Conservation (phyloP, 208 protist genomes). For the Leishmania mexicana region DNA sequence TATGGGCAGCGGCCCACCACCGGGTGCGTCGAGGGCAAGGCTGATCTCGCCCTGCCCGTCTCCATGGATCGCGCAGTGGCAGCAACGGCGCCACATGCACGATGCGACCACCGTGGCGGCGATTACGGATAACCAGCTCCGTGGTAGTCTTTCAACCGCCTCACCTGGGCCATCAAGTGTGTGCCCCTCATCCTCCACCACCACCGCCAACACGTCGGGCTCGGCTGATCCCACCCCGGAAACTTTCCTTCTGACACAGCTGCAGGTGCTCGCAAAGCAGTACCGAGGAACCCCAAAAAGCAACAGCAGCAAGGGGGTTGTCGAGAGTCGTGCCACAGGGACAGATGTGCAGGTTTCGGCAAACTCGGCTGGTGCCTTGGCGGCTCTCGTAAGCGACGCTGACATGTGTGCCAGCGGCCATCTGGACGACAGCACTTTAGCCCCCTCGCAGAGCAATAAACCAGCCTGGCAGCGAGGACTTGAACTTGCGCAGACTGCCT, state of each 20-base stretch:
- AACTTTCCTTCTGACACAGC: conserved; percentile 6
- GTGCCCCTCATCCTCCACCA: background rate
- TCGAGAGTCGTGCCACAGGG: background rate
- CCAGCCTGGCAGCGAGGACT: conserved; percentile 20
- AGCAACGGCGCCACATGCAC: background rate
- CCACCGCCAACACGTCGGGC: background rate
- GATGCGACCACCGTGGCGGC: background rate
- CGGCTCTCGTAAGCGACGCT: background rate
- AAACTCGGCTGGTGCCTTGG: background rate
- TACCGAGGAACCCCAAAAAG: background rate
- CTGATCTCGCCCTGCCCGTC: background rate
- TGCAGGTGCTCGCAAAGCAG: conserved; percentile 4
- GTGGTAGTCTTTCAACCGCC: too few species aligned
- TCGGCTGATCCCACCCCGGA: background rate
- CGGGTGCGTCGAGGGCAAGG: background rate
- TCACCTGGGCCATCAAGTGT: background rate
- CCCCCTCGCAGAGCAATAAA: background rate
- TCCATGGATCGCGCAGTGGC: background rate
- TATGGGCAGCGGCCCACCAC: background rate
- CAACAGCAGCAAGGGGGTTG: background rate
- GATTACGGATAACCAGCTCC: background rate
- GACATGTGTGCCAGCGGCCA: background rate
- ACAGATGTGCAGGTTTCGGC: background rate
- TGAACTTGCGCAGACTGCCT: conserved; percentile 2
- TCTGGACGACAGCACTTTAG: background rate